Conservation (phyloP, 768 basidiomycete species). For the Leccinum imitatum region DNA sequence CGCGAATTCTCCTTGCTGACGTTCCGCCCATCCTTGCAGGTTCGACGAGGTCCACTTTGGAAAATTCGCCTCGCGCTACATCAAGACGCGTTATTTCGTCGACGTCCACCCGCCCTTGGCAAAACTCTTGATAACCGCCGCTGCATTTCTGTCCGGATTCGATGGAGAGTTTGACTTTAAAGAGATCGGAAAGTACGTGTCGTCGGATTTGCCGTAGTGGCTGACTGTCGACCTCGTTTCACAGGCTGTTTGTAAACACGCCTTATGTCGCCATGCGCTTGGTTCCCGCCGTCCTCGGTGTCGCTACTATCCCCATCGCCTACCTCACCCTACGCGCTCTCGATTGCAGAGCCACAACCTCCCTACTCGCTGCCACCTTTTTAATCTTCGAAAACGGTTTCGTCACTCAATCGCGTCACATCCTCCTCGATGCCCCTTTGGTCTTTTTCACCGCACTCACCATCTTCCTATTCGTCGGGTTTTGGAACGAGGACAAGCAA, state of each 20-base stretch:
- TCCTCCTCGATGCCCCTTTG: constrained; percentile 97
- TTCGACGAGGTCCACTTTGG: constrained; percentile 99
- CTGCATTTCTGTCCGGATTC: constrained; percentile 83
- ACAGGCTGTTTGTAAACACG: constrained; percentile 77
- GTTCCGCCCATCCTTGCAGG: constrained; percentile 38
- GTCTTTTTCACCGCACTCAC: constrained; percentile 97
- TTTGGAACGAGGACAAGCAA: constrained; percentile 87
- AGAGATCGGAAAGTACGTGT: constrained; percentile 89
- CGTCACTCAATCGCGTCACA: constrained; percentile 93
- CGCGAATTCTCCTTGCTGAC: background rate
- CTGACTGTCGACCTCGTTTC: constrained; percentile 5
- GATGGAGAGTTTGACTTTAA: constrained; percentile 96
- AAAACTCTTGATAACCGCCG: constrained; percentile 91
- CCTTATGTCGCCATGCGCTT: constrained; percentile 98
- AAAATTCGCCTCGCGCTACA: constrained; percentile 92
- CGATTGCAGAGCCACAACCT: constrained; percentile 88
- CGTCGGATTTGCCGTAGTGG: background rate
- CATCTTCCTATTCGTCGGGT: constrained; percentile 82
- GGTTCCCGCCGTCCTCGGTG: constrained; percentile 87
- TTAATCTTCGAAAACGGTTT: constrained; percentile 97
- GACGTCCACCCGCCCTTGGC: constrained; percentile 98
- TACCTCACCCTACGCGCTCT: constrained; percentile 94
- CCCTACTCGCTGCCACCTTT: constrained; percentile 86
- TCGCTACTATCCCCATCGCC: constrained; percentile 84
- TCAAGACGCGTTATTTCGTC: constrained; percentile 87